Conservation (phyloP, 805 yeast genomes). For the Ogataea zsoltii region DNA sequence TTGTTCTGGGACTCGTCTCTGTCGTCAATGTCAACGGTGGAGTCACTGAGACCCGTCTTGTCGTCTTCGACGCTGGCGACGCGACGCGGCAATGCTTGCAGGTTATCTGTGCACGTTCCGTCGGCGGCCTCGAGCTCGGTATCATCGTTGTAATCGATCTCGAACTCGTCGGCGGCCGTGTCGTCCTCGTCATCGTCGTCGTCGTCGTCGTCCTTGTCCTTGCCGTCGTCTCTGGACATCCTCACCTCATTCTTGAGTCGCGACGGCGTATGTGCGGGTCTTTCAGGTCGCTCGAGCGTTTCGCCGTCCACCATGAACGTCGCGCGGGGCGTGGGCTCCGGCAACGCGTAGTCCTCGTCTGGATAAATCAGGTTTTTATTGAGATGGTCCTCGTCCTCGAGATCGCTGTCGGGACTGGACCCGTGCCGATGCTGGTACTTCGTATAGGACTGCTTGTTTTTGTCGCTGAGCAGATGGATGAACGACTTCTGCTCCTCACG, state of each 20-base stretch:
- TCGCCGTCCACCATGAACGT: constrained; percentile 10
- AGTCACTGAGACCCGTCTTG: constrained; percentile 28
- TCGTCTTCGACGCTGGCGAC: neutral
- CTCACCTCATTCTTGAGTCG: constrained; percentile 17
- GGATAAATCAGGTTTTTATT: constrained; percentile 12
- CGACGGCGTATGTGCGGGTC: constrained; percentile 14
- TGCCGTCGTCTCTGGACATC: constrained; percentile 8
- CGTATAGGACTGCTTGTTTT: constrained; percentile 49
- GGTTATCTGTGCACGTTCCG: neutral
- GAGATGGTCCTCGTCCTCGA: constrained; percentile 24
- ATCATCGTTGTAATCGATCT: constrained; percentile 36
- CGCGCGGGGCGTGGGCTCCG: neutral
- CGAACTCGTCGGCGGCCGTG: constrained; percentile 23
- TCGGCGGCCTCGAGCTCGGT: constrained; percentile 7
- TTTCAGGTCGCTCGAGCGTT: neutral
- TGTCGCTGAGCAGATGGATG: constrained; percentile 56
- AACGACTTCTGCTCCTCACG: constrained; percentile 87
- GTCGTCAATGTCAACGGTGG: constrained; percentile 50
- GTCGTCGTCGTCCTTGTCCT: constrained; percentile 14
- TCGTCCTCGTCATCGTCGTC: constrained; percentile 8
- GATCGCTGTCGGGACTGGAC: constrained; percentile 21
- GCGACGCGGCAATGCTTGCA: neutral
- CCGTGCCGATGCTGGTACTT: constrained; percentile 25
- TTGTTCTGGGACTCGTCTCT: constrained; percentile 52
- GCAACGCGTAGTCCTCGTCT: neutral